phyloP scores from a whole-genome alignment of 306 rosid genomes.

The Rosa chinensis region DNA sequence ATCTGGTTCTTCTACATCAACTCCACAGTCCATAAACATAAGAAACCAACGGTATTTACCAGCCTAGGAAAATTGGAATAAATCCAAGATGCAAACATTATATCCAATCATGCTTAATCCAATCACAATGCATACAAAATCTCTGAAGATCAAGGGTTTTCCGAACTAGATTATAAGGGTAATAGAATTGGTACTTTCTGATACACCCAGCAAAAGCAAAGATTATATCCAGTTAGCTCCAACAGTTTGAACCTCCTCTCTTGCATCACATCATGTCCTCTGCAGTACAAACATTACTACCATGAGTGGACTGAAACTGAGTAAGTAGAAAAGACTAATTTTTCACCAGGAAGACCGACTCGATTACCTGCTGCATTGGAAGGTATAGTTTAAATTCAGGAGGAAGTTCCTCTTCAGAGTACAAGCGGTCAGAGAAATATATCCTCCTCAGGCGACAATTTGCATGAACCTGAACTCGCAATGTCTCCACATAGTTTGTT shows the following conservation, averaged over 20 bases:
- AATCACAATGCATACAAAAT: background rate
- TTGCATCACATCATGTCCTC: slow-evolving; percentile 34
- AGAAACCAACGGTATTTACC: background rate
- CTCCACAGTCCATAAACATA: background rate
- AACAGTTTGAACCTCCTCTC: background rate
- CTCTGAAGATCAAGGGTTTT: background rate
- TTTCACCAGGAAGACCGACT: background rate
- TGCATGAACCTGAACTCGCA: slow-evolving; percentile 96
- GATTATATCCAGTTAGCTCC: background rate
- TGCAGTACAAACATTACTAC: slow-evolving; percentile 19
- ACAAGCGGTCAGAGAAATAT: slow-evolving; percentile 87
- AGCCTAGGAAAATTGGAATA: background rate
- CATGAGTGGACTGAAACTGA: background rate
- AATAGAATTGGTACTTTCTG: background rate
- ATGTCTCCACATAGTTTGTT: slow-evolving; percentile 92
- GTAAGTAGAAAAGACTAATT: background rate
- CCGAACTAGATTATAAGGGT: background rate
- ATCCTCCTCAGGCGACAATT: slow-evolving; percentile 95
- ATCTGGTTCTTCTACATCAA: background rate
- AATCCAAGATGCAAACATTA: background rate
- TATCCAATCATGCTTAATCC: background rate
- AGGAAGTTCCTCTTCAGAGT: slow-evolving; percentile 95
- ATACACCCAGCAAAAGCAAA: background rate
- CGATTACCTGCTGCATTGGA: slow-evolving; percentile 76
- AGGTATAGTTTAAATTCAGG: slow-evolving; percentile 92